These are phyloP conservation scores for Copromyces sp. DNA, from an alignment of 495 filamentous ascomycete species.

Conservation along the genomic window DNA sequence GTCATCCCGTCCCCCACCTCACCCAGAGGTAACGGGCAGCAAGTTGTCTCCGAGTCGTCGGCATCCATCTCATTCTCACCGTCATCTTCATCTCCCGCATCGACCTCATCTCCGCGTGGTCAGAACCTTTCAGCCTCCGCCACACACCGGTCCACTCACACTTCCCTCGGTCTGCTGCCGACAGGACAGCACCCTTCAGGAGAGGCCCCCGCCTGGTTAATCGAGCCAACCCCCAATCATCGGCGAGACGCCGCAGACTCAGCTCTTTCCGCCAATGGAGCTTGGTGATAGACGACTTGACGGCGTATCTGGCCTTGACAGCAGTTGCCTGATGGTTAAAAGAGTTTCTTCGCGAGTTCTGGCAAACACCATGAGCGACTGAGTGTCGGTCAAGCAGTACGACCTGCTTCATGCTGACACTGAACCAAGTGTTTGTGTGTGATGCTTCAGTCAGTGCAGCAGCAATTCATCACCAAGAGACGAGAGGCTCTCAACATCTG, in stretches of 20 bases:
- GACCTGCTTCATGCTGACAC: background rate
- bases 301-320: background rate
- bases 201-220: background rate
- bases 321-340: background rate
- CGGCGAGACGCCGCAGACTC: background rate
- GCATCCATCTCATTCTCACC: background rate
- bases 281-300: background rate
- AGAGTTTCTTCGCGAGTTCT: background rate
- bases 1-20: background rate
- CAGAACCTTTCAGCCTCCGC: background rate
- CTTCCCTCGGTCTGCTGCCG: background rate
- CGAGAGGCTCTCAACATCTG: background rate
- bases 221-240: background rate
- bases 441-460: background rate
- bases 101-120: background rate
- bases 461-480: background rate
- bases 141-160: background rate
- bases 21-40: no score
- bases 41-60: no score
- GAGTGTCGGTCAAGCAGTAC: background rate
- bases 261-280: background rate
- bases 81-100: background rate
- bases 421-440: background rate
- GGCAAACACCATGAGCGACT: background rate
- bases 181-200: background rate